A percentile compares a stretch with the other conserved stretches of the same genome.
Evolutionary conservation across 768 basidiomycete genomes (phyloP).

Genomic region (Kwoniella mangroviensis): DNA sequence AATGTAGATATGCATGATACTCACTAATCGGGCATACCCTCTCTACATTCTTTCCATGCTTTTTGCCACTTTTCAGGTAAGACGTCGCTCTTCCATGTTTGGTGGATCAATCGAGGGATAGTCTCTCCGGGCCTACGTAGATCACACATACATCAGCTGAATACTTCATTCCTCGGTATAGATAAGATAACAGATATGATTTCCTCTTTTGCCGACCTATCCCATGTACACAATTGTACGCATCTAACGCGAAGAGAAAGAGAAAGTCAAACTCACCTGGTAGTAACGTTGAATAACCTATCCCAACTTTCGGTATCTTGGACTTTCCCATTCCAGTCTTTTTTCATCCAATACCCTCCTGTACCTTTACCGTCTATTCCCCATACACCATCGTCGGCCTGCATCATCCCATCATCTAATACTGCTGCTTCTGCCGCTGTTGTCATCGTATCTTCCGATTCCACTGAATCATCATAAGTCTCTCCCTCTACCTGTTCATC

Average conservation of each 20-base stretch:
- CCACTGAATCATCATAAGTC: slow-evolving; percentile 18
- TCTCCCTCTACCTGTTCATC: neutral
- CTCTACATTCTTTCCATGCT: slow-evolving; percentile 80
- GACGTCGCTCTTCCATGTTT: slow-evolving; percentile 94
- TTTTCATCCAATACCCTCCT: slow-evolving; percentile 53
- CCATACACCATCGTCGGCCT: slow-evolving; percentile 28
- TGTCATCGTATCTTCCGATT: neutral
- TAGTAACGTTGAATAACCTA: slow-evolving; percentile 48
- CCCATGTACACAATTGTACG: neutral
- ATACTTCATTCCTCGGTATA: neutral
- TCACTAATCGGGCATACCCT: slow-evolving; percentile 95
- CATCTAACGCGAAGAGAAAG: neutral
- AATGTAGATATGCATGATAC: slow-evolving; percentile 56
- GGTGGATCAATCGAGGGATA: slow-evolving; percentile 91
- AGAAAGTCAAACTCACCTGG: slow-evolving; percentile 41
- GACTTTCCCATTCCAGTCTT: slow-evolving; percentile 54
- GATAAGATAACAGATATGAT: slow-evolving; percentile 14
- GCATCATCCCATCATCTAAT: neutral
- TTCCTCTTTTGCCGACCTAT: neutral
- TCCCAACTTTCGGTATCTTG: slow-evolving; percentile 49
- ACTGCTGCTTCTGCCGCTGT: neutral
- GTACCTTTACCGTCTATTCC: slow-evolving; percentile 48
- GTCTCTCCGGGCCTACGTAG: slow-evolving; percentile 68
- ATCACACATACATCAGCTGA: slow-evolving; percentile 3
- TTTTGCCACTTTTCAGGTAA: slow-evolving; percentile 80